Evolutionary conservation across 257 asterid genomes (phyloP), one percentile per base, ranked within the genome.

Genomic region (Parsonsia alboflavescens): DNA sequence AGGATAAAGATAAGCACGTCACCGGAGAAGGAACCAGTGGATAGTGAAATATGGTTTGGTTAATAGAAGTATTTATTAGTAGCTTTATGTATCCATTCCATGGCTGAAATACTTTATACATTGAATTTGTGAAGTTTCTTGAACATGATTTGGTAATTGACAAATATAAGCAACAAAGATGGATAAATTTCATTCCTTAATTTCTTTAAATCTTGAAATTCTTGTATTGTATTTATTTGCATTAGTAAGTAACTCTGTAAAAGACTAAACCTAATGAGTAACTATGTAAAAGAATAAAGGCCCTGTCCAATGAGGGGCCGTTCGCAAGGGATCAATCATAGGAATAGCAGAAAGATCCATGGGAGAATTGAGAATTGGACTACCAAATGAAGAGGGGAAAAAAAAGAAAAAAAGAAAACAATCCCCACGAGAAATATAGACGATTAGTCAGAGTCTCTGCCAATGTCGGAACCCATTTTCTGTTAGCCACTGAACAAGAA

Each of bases 1-100:
- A 88, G 86, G 83, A 78, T 28, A 10, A 52, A 30, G 24, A 26
- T 58, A 36, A 58, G 7, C 53, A 17, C 5, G 61, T 36, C 70
- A 58, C 17, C 4, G 19, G 7, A 7, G 74, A 1, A 33, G 39
- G 75, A 56, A 75, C 49, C 59, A 68, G 52, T 52, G 58, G 17
- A 52, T 2, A 16, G 24, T 52, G 58, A 54, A 54, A n/a, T 26
- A 54, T 19, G n/a, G 2, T n/a, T 21, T 7, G 9, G 58, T 54
- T 19, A 5, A 53, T 17, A 53, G 24, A 17, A 53, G 7, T 19
- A 53, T n/a, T 19, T 2, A 8, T 46, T 52, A 53, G 59, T 53
- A 19, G 24, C 26, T 22, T 3, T 7, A 54, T 54, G 61, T 54
- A 54, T 54, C 61, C 8, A n/a, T n/a, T 54, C 61, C 39, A 33